Percentiles rank a stretch among this genome's conserved stretches.
Conservation (phyloP, 306 rosid species). For the Cicer cuneatum region DNA sequence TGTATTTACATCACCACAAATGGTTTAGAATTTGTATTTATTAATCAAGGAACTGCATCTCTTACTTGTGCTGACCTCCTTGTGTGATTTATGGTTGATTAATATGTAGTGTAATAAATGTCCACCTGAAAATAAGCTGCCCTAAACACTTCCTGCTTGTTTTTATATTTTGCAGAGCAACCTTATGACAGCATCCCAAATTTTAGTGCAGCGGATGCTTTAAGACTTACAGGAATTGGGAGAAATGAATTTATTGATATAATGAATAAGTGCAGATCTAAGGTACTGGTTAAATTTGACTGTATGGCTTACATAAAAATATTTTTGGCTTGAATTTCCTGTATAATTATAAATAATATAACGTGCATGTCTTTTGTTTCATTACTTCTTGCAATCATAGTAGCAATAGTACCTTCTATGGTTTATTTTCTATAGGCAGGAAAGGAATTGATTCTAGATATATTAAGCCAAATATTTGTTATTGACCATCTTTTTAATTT, state of each 20-base stretch:
- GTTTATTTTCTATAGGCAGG: constrained; percentile 18
- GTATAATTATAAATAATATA: constrained; percentile 4
- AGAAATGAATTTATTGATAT: constrained; percentile 98
- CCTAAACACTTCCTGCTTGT: constrained; percentile 42
- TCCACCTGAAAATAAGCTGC: constrained; percentile 14
- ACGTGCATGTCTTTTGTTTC: constrained; percentile 25
- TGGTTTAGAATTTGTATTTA: constrained; percentile 23
- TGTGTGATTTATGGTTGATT: constrained; percentile 20
- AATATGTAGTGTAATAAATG: constrained; percentile 6
- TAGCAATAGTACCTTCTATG: constrained; percentile 14
- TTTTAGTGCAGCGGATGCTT: constrained; percentile 97
- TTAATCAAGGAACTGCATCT: constrained; percentile 24
- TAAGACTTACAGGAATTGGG: constrained; percentile 92
- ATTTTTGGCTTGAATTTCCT: constrained; percentile 25
- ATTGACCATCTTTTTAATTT: constrained; percentile 31
- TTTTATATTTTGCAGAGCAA: constrained; percentile 75
- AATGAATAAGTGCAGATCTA: constrained; percentile 98
- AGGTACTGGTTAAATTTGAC: constrained; percentile 63
- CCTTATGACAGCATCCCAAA: constrained; percentile 99
- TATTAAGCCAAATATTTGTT: constrained; percentile 27
- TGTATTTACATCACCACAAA: constrained; percentile 8
- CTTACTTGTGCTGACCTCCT: constrained; percentile 25
- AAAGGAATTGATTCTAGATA: background rate
- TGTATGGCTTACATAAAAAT: constrained; percentile 4
- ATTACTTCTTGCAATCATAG: constrained; percentile 20